A percentile compares a stretch with the other conserved stretches of the same genome.
Evolutionary conservation across 345 rosid species (phyloP).

Genomic region (Ceriops tagal): DNA sequence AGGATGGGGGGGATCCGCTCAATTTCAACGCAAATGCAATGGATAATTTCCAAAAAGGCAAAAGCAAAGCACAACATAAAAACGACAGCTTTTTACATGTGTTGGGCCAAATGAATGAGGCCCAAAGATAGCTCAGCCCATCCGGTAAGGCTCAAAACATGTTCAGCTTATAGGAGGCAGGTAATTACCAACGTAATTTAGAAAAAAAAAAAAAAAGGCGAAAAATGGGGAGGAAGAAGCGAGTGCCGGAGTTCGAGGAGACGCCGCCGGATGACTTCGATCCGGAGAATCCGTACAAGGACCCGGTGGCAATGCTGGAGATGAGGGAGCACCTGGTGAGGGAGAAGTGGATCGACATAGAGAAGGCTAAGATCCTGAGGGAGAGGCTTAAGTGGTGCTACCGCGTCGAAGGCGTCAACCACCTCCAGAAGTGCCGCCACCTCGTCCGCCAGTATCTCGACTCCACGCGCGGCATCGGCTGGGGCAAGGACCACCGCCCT

Average conservation of each 20-base stretch:
- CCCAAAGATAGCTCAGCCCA: too few species aligned
- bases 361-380: slow-evolving; percentile 93
- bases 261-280: slow-evolving; percentile 97
- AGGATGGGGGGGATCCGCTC: too few species aligned
- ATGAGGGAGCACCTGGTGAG: slow-evolving; percentile 94
- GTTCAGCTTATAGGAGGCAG: too few species aligned
- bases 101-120: too few species aligned
- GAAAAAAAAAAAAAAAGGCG: slow-evolving; percentile 17
- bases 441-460: slow-evolving; percentile 91
- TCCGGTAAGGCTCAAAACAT: too few species aligned
- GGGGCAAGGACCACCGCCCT: slow-evolving; percentile 99
- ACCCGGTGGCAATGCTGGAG: slow-evolving; percentile 96
- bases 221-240: slow-evolving; percentile 94
- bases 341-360: slow-evolving; percentile 97
- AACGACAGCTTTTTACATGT: too few species aligned
- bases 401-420: slow-evolving; percentile 94
- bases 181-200: too few species aligned
- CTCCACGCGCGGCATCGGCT: slow-evolving; percentile 95
- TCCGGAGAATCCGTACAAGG: slow-evolving; percentile 78
- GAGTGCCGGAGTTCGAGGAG: slow-evolving; percentile 84
- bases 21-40: too few species aligned
- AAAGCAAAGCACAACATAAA: too few species aligned
- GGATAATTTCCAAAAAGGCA: too few species aligned
- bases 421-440: slow-evolving; percentile 95
- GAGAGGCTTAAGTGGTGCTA: slow-evolving; percentile 93